Conservation (phyloP, 306 rosid species). For the Prunus campanulata region DNA sequence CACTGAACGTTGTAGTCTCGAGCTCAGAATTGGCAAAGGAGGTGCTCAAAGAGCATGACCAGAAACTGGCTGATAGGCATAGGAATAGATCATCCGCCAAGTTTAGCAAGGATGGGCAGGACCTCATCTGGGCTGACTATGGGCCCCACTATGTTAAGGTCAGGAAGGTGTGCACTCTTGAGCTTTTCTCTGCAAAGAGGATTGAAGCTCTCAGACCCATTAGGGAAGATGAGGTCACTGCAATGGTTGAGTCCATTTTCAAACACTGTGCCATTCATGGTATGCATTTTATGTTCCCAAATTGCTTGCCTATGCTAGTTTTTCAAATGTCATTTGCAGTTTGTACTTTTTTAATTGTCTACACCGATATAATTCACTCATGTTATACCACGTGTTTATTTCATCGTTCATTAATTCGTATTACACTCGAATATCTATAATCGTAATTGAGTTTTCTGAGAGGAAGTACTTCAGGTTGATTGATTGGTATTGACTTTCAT, state of each 20-base stretch:
- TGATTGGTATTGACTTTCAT: too few relatives aligned
- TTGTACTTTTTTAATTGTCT: too few relatives aligned
- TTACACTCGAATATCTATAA: too few relatives aligned
- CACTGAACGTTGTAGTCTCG: slow-evolving; percentile 68
- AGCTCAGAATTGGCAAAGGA: slow-evolving; percentile 59
- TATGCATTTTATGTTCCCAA: slow-evolving; percentile 11
- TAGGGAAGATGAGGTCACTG: slow-evolving; percentile 81
- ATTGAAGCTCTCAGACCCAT: slow-evolving; percentile 68
- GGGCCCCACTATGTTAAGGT: slow-evolving; percentile 93
- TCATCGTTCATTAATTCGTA: too few relatives aligned
- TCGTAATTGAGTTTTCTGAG: too few relatives aligned
- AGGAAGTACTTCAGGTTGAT: too few relatives aligned
- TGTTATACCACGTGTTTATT: too few relatives aligned
- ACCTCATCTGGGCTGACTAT: slow-evolving; percentile 89
- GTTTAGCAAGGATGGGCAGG: slow-evolving; percentile 74
- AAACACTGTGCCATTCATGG: slow-evolving; percentile 44
- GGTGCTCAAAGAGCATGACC: slow-evolving; percentile 73
- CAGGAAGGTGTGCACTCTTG: slow-evolving; percentile 81
- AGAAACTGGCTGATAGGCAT: slow-evolving; percentile 65
- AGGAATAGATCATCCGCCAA: slow-evolving; percentile 65
- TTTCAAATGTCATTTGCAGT: too few relatives aligned
- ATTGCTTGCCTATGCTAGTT: too few relatives aligned
- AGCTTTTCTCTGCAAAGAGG: slow-evolving; percentile 72
- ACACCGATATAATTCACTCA: too few relatives aligned
- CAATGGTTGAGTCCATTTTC: slow-evolving; percentile 80